A percentile compares a stretch with the other conserved stretches of the same genome.
These are phyloP conservation scores for Yamadazyma scolyti DNA, from an alignment of 805 yeast species.

Conservation along the genomic window DNA sequence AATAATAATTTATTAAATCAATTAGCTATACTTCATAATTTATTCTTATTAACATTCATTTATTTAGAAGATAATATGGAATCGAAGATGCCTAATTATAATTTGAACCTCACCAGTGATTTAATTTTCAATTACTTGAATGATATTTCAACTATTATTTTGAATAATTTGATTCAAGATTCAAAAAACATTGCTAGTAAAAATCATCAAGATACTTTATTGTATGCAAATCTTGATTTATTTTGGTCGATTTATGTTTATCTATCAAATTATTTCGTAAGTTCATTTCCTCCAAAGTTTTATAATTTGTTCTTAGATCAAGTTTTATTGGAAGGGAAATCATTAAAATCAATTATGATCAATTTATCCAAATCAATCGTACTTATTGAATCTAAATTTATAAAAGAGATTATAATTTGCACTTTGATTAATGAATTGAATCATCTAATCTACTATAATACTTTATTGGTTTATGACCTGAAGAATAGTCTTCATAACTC, in stretches of 20 bases:
- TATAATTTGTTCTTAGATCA: constrained; percentile 18
- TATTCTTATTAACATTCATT: constrained; percentile 42
- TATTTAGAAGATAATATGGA: constrained; percentile 38
- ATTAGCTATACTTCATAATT: constrained; percentile 39
- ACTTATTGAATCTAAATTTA: constrained; percentile 16
- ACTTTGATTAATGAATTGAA: constrained; percentile 36
- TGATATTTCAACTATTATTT: constrained; percentile 41
- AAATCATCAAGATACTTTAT: constrained; percentile 28
- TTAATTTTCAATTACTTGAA: constrained; percentile 48
- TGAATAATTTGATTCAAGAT: constrained; percentile 26
- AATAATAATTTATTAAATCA: constrained; percentile 10
- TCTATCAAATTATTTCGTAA: constrained; percentile 41
- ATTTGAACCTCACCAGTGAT: constrained; percentile 31
- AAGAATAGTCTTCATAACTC: constrained; percentile 49
- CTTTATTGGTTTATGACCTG: constrained; percentile 25
- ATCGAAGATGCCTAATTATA: constrained; percentile 5
- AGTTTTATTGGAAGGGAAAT: constrained; percentile 7
- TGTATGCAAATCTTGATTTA: constrained; percentile 21
- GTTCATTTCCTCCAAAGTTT: constrained; percentile 37
- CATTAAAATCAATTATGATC: constrained; percentile 16
- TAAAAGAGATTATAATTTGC: constrained; percentile 23
- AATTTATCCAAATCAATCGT: constrained; percentile 22
- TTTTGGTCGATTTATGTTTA: constrained; percentile 49
- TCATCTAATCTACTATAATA: constrained; percentile 14
- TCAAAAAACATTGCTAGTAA: too few species aligned